A percentile compares a stretch with the other conserved stretches of the same genome.
These are phyloP conservation scores for Penicillium sp. DNA, from an alignment of 2,329 filamentous ascomycete species.

Conservation along the genomic window DNA sequence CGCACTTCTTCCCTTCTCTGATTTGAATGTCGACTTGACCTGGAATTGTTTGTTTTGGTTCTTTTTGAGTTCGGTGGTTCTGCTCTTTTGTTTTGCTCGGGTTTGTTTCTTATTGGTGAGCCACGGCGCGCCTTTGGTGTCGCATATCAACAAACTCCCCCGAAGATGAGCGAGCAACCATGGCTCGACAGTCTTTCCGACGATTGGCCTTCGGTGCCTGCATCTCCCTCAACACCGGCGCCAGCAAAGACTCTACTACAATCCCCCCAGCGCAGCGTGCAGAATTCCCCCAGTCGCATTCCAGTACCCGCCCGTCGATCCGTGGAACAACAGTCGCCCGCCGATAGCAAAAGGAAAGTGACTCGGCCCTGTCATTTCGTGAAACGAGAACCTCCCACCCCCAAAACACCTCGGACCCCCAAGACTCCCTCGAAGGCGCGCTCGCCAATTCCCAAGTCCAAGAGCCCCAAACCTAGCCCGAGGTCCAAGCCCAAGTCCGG, in stretches of 20 bases:
- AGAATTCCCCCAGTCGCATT: slow-evolving; percentile 37
- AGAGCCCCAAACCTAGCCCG: slow-evolving; percentile 15
- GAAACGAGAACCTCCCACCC: slow-evolving; percentile 30
- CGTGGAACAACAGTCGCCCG: slow-evolving; percentile 27
- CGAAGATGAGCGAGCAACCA: slow-evolving; percentile 36
- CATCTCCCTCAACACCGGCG: slow-evolving; percentile 29
- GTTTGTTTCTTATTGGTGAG: slow-evolving; percentile 3
- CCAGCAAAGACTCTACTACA: slow-evolving; percentile 23
- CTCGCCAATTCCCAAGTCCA: slow-evolving; percentile 13
- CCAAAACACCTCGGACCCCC: slow-evolving; percentile 30
- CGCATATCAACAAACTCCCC: slow-evolving; percentile 17
- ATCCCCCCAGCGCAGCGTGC: slow-evolving; percentile 23
- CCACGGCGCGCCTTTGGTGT: slow-evolving; percentile 9
- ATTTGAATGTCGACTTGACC: slow-evolving; percentile 1
- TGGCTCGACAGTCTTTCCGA: slow-evolving; percentile 43
- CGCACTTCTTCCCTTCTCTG: neutral
- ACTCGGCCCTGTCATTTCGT: slow-evolving; percentile 33
- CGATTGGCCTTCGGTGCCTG: slow-evolving; percentile 39
- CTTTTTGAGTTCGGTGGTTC: too few species aligned
- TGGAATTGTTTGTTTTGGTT: slow-evolving; percentile 1
- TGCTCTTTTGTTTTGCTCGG: too few species aligned
- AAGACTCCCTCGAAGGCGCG: slow-evolving; percentile 26
- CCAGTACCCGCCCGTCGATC: slow-evolving; percentile 34
- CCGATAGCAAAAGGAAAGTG: slow-evolving; percentile 28
- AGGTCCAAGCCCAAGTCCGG: slow-evolving; percentile 21